These are phyloP conservation scores for Kwoniella dejecticola DNA, from an alignment of 768 basidiomycete genomes.

Conservation along the genomic window DNA sequence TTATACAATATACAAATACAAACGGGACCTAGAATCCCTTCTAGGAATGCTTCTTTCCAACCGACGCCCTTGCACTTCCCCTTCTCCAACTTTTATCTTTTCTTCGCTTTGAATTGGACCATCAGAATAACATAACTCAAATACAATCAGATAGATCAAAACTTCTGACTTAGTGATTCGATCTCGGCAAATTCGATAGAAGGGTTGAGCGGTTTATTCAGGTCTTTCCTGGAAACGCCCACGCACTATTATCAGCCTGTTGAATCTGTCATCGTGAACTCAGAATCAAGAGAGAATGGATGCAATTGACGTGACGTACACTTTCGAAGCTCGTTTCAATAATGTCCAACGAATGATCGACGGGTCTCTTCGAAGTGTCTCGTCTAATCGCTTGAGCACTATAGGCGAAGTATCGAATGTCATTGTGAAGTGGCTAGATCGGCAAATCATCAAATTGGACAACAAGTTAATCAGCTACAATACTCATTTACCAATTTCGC, in stretches of 20 bases:
- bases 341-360: constrained; percentile 46
- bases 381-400: constrained; percentile 42
- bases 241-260: neutral
- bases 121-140: no score
- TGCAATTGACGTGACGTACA: constrained; percentile 40
- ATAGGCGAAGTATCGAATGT: constrained; percentile 52
- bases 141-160: no score
- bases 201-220: constrained; percentile 18
- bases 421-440: constrained; percentile 50
- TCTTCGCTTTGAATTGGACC: no score
- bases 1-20: constrained; percentile 17
- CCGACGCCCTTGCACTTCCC: neutral
- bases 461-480: no score
- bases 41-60: neutral
- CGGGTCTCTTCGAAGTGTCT: constrained; percentile 49
- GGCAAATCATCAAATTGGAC: neutral
- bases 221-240: constrained; percentile 8
- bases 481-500: no score
- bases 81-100: neutral
- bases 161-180: neutral
- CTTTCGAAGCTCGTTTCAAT: constrained; percentile 46
- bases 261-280: no score
- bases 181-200: constrained; percentile 18
- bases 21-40: neutral
- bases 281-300: neutral